These are phyloP conservation scores for Mrakia gelida DNA, from an alignment of 768 basidiomycete species.

Conservation along the genomic window DNA sequence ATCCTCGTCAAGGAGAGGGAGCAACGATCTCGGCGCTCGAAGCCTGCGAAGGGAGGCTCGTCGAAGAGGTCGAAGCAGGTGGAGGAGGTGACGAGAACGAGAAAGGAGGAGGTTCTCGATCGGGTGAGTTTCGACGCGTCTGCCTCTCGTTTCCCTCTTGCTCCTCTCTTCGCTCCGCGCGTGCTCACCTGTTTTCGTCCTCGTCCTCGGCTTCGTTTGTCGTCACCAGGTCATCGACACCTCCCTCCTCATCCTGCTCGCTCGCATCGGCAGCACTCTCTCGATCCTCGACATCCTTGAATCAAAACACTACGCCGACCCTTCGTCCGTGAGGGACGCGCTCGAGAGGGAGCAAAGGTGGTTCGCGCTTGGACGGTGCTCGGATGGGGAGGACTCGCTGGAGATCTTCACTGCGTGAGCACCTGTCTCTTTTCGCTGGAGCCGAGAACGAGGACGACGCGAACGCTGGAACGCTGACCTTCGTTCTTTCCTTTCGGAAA, in stretches of 20 bases:
- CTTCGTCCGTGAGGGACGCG: conserved; percentile 1
- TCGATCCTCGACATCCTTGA: conserved; percentile 22
- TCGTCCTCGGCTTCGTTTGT: background rate
- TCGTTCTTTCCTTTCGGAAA: background rate
- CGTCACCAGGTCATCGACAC: conserved; percentile 67
- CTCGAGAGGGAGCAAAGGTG: conserved; percentile 22
- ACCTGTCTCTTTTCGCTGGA: conserved; percentile 35
- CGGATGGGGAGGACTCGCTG: conserved; percentile 53
- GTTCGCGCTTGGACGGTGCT: conserved; percentile 21
- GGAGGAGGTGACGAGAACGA: background rate
- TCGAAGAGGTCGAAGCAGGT: conserved; percentile 17
- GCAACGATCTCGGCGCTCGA: conserved; percentile 55
- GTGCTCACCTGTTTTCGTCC: background rate
- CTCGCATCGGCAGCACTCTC: conserved; percentile 47
- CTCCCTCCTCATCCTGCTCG: conserved; percentile 68
- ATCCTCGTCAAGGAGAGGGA: conserved; percentile 48
- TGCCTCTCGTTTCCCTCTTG: background rate
- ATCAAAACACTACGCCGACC: conserved; percentile 12
- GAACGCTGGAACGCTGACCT: background rate
- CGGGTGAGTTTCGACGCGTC: conserved; percentile 15
- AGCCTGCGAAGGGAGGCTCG: conserved; percentile 37
- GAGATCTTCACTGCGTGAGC: conserved; percentile 63
- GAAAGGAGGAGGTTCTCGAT: conserved; percentile 14
- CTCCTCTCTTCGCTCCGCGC: background rate
- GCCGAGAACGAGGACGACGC: background rate